Base-by-base conservation (phyloP, 257 asterid species). In the Marsdenia floribunda region DNA sequence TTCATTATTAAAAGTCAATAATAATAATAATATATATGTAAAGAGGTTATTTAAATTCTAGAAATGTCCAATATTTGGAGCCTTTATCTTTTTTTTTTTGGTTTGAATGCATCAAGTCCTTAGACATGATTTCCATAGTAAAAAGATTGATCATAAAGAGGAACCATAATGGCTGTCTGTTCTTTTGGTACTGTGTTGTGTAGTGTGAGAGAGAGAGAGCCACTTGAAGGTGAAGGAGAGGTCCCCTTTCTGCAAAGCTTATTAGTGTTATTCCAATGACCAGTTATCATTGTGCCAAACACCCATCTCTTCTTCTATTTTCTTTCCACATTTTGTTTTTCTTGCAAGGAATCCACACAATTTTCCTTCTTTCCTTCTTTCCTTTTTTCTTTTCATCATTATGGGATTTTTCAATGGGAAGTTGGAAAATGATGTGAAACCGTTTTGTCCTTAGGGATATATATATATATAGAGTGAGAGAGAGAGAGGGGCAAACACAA, bases 401-500 rank as follows among this genome's bases (percentile, higher is more conserved):
- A 63, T 44, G 40, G 40, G 29, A 44, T 38, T 21, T 70, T 49
- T 54, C 37, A 21, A 54, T n/a, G 58, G 74, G 74, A 58, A 55
- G 38, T 58, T 21, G 72, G 81, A 78, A 72, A 78, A 40, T 44
- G 81, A 78, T 78, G 73, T 66, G 22, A 50, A 72, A 65, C 38
- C 11, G 77, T 29, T 42, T 55, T 66, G 70, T 8, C 21, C 35
- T 22, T 52, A 8, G 49, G 33, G 33, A 29, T 29, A n/a, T n/a
- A n/a, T n/a, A n/a, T n/a, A n/a, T n/a, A n/a, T n/a, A 29, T 0
- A 29, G 33, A 29, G 33, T 0, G 33, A 29, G 33, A 29, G 33
- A 29, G 33, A 29, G 33, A 29, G 33, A 29, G 33, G 1, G 33
- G 33, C 33, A 29, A 29, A 29, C 0, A 29, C 33, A 29, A 29